Percentiles rank a stretch among this genome's conserved stretches.
Conservation (phyloP, 225 moss, liverwort and hornwort species). For the Sphagnum contortum region DNA sequence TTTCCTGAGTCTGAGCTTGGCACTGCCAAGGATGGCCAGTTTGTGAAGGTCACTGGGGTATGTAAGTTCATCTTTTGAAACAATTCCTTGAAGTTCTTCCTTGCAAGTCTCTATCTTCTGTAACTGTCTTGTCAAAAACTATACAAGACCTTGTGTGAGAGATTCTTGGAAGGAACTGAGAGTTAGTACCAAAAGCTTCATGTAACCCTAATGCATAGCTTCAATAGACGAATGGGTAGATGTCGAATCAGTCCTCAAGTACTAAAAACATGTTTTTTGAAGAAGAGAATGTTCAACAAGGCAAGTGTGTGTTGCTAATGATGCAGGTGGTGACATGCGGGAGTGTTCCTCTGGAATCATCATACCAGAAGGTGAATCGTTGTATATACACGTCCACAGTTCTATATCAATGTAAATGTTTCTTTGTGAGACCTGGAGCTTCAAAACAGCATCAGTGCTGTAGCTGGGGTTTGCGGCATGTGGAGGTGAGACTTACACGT, state of each 20-base stretch:
- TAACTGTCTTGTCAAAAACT: too few species aligned
- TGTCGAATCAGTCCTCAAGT: too few species aligned
- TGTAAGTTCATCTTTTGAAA: constrained; percentile 6
- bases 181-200: too few species aligned
- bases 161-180: too few species aligned
- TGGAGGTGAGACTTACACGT: constrained; percentile 38
- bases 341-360: constrained; percentile 73
- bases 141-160: too few species aligned
- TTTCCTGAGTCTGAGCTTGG: constrained; percentile 66
- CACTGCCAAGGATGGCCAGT: constrained; percentile 74
- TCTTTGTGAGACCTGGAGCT: constrained; percentile 56
- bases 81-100: too few species aligned
- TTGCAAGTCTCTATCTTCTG: too few species aligned
- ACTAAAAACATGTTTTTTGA: too few species aligned
- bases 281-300: too few species aligned
- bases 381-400: constrained; percentile 89
- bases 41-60: constrained; percentile 89
- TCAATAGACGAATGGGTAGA: too few species aligned
- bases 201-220: too few species aligned
- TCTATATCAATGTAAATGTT: constrained; percentile 60
- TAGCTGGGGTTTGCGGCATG: constrained; percentile 71
- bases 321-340: constrained; percentile 85
- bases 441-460: constrained; percentile 47
- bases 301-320: too few species aligned
- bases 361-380: constrained; percentile 67